Evolutionary conservation across 2,329 filamentous ascomycete species (phyloP).

Genomic region (Cercospora sp.): DNA sequence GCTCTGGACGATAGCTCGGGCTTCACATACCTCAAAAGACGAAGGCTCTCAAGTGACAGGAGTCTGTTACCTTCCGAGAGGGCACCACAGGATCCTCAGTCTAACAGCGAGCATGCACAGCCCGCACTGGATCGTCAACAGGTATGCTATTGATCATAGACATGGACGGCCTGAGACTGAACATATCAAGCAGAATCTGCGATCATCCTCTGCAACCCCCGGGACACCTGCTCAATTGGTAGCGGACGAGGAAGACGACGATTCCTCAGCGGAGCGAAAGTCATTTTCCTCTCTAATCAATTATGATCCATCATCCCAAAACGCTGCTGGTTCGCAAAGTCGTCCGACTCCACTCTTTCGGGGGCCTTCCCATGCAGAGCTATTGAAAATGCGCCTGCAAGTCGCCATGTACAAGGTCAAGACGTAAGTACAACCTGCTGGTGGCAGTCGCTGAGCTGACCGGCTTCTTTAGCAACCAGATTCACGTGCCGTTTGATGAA

Average conservation of each 20-base stretch:
- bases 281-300: conserved; percentile 53
- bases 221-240: conserved; percentile 29
- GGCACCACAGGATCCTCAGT: background rate
- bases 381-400: conserved; percentile 66
- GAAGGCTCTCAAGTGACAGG: conserved; percentile 27
- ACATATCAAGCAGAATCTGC: background rate
- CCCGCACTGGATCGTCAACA: background rate
- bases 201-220: conserved; percentile 6
- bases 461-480: conserved; percentile 63
- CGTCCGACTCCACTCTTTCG: conserved; percentile 12
- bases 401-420: conserved; percentile 71
- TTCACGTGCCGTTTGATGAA: conserved; percentile 62
- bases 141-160: conserved; percentile 6
- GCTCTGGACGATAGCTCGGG: conserved; percentile 35
- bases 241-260: conserved; percentile 30
- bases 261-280: conserved; percentile 38
- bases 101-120: background rate
- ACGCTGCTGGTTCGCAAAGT: conserved; percentile 18
- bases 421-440: conserved; percentile 12
- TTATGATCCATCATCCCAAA: conserved; percentile 48
- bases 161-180: background rate
- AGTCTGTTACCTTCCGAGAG: background rate
- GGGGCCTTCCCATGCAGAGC: conserved; percentile 55
- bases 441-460: background rate
- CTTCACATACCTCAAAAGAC: conserved; percentile 39